phyloP scores from a whole-genome alignment of 225 moss, liverwort and hornwort species.

The Pleurozium schreberi region DNA sequence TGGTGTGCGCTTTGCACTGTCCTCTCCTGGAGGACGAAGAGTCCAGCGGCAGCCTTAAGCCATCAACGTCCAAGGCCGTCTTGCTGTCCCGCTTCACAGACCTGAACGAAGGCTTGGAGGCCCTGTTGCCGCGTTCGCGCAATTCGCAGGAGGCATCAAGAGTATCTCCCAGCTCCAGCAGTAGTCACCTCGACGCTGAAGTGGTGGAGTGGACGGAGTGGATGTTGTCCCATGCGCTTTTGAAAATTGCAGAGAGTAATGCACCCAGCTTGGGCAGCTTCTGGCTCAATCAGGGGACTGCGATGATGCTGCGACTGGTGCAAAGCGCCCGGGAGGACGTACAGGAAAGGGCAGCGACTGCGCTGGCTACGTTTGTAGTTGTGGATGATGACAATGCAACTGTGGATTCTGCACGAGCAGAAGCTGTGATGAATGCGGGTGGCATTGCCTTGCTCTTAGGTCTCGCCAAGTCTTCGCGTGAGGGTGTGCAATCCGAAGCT shows the following conservation, averaged over 20 bases:
- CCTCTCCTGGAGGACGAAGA: constrained; percentile 56
- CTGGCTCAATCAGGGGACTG: constrained; percentile 83
- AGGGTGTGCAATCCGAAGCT: constrained; percentile 88
- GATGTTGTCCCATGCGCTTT: constrained; percentile 74
- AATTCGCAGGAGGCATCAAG: not conserved
- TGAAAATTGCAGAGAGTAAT: constrained; percentile 74
- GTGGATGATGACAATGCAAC: constrained; percentile 84
- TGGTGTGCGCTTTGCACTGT: constrained; percentile 74
- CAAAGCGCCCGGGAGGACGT: constrained; percentile 79
- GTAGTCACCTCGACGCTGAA: not conserved
- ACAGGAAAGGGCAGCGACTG: constrained; percentile 82
- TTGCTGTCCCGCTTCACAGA: constrained; percentile 74
- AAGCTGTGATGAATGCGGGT: constrained; percentile 86
- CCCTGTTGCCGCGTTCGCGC: constrained; percentile 10
- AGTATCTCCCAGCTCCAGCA: not conserved
- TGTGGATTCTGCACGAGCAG: constrained; percentile 70
- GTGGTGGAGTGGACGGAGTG: constrained; percentile 78
- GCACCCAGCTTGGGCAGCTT: constrained; percentile 59
- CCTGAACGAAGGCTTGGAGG: constrained; percentile 48
- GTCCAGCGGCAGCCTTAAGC: constrained; percentile 15
- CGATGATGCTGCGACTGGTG: constrained; percentile 73
- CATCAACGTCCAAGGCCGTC: constrained; percentile 16
- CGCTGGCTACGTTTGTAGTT: constrained; percentile 81
- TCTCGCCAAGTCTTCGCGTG: constrained; percentile 77
- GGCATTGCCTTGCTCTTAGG: constrained; percentile 73